Evolutionary conservation across 169 alveolate species (phyloP).

Genomic region (Cryptosporidium muris): DNA sequence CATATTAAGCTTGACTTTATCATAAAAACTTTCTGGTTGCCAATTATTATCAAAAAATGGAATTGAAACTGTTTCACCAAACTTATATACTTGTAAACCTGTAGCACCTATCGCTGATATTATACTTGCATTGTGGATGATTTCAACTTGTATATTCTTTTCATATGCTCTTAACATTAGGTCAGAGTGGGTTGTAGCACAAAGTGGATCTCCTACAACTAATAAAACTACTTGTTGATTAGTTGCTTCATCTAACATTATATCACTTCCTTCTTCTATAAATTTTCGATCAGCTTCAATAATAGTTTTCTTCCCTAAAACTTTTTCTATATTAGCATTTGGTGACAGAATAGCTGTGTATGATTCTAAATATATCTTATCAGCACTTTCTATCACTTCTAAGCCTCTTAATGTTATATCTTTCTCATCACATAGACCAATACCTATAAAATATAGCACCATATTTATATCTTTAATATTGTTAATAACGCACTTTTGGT

Average conservation of each 20-base stretch:
- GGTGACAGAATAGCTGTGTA: constrained; percentile 92
- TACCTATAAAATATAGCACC: constrained; percentile 92
- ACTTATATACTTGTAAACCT: constrained; percentile 92
- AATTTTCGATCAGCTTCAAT: constrained; percentile 92
- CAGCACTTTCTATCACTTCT: constrained; percentile 86
- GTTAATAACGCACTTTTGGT: no score
- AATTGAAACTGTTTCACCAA: constrained; percentile 97
- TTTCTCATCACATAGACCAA: constrained; percentile 92
- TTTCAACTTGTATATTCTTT: constrained; percentile 89
- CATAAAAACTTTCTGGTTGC: constrained; percentile 96
- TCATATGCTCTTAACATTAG: constrained; percentile 89
- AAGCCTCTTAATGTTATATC: constrained; percentile 92
- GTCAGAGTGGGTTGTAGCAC: constrained; percentile 97
- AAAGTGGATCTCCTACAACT: constrained; percentile 95
- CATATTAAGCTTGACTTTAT: constrained; percentile 89
- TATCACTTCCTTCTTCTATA: constrained; percentile 91
- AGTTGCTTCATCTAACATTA: constrained; percentile 87
- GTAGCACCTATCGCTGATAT: constrained; percentile 81
- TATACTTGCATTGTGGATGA: constrained; percentile 94
- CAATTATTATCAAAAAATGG: constrained; percentile 97
- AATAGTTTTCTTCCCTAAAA: constrained; percentile 84
- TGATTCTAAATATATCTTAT: constrained; percentile 88
- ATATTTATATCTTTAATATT: constrained; percentile 63
- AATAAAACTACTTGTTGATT: constrained; percentile 85
- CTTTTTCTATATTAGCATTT: constrained; percentile 81